Conservation (phyloP, 106 monocot genomes). For the Phalaenopsis aphrodite region DNA sequence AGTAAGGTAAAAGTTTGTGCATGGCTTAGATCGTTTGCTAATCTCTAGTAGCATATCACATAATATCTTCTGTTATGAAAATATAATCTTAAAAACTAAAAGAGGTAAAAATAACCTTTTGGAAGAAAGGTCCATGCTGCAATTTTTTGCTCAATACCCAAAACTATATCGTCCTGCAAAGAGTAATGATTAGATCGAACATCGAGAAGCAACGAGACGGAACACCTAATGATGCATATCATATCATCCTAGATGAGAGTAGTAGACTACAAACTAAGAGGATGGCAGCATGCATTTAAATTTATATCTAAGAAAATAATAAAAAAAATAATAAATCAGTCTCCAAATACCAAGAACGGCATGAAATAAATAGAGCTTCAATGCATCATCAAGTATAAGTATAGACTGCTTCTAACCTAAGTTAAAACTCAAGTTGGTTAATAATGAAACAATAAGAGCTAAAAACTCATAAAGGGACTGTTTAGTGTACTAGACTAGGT, state of each 20-base stretch:
- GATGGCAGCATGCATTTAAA: not conserved
- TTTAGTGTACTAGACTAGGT: too few relatives aligned
- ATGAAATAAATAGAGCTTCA: not conserved
- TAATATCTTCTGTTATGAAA: not conserved
- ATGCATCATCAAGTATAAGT: not conserved
- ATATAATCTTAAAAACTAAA: not conserved
- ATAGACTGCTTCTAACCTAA: not conserved
- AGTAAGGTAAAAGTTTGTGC: not conserved
- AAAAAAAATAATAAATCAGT: not conserved
- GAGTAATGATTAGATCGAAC: not conserved
- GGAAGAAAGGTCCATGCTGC: constrained; percentile 90
- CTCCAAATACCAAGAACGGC: not conserved
- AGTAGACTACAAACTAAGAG: not conserved
- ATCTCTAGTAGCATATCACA: not conserved
- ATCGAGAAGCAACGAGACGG: not conserved
- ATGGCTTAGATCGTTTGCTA: not conserved
- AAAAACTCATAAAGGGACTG: too few relatives aligned
- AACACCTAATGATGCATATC: not conserved
- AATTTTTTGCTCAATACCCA: constrained; percentile 67
- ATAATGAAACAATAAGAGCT: too few relatives aligned
- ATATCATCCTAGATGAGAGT: not conserved
- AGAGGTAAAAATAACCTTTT: constrained; percentile 34
- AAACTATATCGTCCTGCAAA: constrained; percentile 58
- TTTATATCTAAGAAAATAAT: not conserved
- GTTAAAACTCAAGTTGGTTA: not conserved